Percentiles rank a stretch among this genome's conserved stretches.
Evolutionary conservation across 2,329 filamentous ascomycete species (phyloP).

Genomic region (Pseudogymnoascus sp.): DNA sequence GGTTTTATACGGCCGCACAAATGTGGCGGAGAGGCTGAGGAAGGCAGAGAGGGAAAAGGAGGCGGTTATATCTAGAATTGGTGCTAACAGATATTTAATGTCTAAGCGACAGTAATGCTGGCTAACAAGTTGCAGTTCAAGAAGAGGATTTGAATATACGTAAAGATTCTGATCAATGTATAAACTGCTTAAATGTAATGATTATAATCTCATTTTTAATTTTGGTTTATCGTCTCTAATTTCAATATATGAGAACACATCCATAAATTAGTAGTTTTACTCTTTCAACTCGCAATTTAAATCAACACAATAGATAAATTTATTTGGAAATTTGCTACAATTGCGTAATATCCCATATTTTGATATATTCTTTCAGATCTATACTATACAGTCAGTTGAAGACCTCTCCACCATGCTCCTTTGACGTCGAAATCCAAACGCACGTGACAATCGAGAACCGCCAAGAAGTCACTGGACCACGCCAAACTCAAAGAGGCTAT

Average conservation of each 20-base stretch:
- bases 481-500: slow-evolving; percentile 4
- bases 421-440: background rate
- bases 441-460: background rate
- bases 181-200: background rate
- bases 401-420: background rate
- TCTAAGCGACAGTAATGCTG: background rate
- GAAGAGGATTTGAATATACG: too few species aligned
- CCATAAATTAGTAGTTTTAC: background rate
- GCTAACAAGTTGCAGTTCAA: background rate
- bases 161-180: background rate
- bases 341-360: background rate
- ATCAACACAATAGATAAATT: background rate
- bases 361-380: background rate
- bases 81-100: background rate
- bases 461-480: slow-evolving; percentile 7
- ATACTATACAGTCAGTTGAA: background rate
- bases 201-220: background rate
- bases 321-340: background rate
- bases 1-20: background rate
- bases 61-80: background rate
- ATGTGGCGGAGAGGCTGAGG: background rate
- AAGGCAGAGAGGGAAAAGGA: background rate
- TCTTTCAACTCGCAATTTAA: background rate
- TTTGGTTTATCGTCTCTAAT: too few species aligned
- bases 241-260: background rate